phyloP scores from a whole-genome alignment of 2,329 filamentous ascomycete species.

The Xylariaceae sp. region DNA sequence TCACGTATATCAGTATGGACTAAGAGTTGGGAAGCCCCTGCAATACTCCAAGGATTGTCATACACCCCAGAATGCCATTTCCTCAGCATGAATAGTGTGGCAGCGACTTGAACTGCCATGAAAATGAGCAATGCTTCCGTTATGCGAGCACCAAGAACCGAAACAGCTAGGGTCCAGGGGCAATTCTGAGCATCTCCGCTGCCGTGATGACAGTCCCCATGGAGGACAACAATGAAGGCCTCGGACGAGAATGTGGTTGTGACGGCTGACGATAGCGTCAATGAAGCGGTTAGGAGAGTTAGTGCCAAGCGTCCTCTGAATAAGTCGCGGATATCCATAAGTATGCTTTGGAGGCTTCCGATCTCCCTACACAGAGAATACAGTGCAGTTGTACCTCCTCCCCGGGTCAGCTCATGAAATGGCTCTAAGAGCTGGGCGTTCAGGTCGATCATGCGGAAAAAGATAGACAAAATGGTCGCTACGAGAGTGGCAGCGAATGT shows the following conservation, averaged over 20 bases:
- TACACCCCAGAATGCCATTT: constrained; percentile 43
- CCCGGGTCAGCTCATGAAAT: constrained; percentile 45
- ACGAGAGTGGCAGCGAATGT: constrained; percentile 25
- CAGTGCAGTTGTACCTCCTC: constrained; percentile 42
- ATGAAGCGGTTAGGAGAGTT: constrained; percentile 42
- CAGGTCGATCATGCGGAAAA: constrained; percentile 25
- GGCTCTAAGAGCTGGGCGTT: constrained; percentile 35
- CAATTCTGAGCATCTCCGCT: constrained; percentile 36
- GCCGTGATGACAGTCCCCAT: constrained; percentile 40
- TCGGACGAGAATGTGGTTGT: constrained; percentile 45
- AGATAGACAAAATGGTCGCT: constrained; percentile 23
- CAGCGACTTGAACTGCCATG: constrained; percentile 35
- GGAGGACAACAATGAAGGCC: constrained; percentile 45
- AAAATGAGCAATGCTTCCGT: constrained; percentile 40
- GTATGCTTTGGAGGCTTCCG: constrained; percentile 41
- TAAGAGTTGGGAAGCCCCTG: constrained; percentile 42
- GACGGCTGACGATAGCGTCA: constrained; percentile 39
- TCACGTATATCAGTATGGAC: constrained; percentile 35
- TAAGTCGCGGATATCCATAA: constrained; percentile 39
- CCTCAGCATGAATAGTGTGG: constrained; percentile 36
- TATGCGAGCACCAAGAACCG: constrained; percentile 33
- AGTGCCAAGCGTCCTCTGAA: constrained; percentile 41
- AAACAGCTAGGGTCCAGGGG: constrained; percentile 43
- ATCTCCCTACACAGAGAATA: constrained; percentile 48
- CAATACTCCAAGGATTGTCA: constrained; percentile 47